Percentiles rank a stretch among this genome's conserved stretches.
phyloP scores from a whole-genome alignment of 352 stramenopile species.

The Globisporangium acanthophoron region DNA sequence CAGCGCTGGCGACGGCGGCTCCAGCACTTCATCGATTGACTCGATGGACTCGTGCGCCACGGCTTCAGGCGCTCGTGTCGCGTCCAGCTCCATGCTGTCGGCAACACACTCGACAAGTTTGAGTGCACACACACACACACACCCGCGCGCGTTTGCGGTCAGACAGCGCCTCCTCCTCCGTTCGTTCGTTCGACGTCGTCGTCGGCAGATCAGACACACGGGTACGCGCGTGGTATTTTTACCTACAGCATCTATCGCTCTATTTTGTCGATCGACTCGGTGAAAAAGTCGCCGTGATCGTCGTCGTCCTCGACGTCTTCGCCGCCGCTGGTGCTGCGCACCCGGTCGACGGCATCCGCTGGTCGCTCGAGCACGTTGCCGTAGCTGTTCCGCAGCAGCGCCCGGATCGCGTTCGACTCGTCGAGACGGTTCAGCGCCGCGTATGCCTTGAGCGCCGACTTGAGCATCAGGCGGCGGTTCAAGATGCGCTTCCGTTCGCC shows the following conservation, averaged over 20 bases:
- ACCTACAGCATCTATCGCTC: constrained; percentile 1
- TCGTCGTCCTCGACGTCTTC: constrained; percentile 18
- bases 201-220: too few species aligned
- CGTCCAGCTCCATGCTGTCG: background rate
- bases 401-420: constrained; percentile 56
- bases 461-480: constrained; percentile 53
- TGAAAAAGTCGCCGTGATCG: constrained; percentile 17
- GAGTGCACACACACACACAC: background rate
- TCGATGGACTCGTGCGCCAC: constrained; percentile 4
- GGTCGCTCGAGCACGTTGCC: constrained; percentile 15
- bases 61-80: background rate
- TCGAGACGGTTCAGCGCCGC: constrained; percentile 39
- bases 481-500: constrained; percentile 57
- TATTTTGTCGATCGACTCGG: constrained; percentile 16
- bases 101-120: too few species aligned
- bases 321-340: background rate
- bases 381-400: constrained; percentile 38
- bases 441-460: constrained; percentile 50
- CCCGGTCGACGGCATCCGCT: background rate
- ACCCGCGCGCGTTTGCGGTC: too few species aligned
- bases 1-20: constrained; percentile 31
- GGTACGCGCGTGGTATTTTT: background rate
- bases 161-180: background rate
- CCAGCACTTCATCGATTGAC: constrained; percentile 14
- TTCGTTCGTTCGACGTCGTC: background rate